phyloP scores from a whole-genome alignment of 1,284 basidiomycete genomes.

The Ustilago cynodontis region DNA sequence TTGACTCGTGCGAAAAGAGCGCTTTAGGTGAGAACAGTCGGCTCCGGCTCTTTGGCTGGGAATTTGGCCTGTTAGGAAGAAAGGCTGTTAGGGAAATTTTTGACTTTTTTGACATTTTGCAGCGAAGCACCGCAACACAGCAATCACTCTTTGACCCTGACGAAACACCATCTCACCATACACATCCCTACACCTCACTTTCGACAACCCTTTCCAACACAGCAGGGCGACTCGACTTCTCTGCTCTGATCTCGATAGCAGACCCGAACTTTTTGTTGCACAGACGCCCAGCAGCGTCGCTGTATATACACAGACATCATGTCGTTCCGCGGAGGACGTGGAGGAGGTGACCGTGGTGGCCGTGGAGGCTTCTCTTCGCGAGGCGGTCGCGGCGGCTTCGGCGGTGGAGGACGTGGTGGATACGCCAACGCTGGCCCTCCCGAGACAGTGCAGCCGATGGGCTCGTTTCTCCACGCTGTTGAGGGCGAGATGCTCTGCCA shows the following conservation, averaged over 20 bases:
- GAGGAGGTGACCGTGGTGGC: slow-evolving; percentile 56
- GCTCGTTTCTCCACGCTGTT: slow-evolving; percentile 77
- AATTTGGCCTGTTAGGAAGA: slow-evolving; percentile 17
- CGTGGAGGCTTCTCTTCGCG: slow-evolving; percentile 60
- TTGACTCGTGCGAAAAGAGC: slow-evolving; percentile 24
- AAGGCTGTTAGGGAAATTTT: slow-evolving; percentile 35
- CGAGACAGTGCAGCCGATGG: slow-evolving; percentile 67
- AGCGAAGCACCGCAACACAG: background rate
- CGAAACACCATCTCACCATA: slow-evolving; percentile 9
- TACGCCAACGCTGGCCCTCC: slow-evolving; percentile 64
- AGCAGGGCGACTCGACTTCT: background rate
- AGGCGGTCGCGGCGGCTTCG: slow-evolving; percentile 61
- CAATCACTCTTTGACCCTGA: background rate
- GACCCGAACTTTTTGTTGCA: background rate
- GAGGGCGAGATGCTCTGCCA: slow-evolving; percentile 98
- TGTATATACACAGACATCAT: slow-evolving; percentile 29
- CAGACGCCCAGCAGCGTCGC: background rate
- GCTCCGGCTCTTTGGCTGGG: slow-evolving; percentile 21
- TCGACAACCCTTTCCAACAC: background rate
- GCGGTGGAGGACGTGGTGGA: slow-evolving; percentile 59
- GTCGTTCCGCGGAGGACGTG: slow-evolving; percentile 62
- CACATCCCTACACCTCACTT: slow-evolving; percentile 5
- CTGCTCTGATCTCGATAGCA: background rate
- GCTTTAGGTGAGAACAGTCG: slow-evolving; percentile 7
- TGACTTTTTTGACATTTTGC: slow-evolving; percentile 45